Evolutionary conservation across 768 basidiomycete species (phyloP).

Genomic region (Asterophora parasitica): DNA sequence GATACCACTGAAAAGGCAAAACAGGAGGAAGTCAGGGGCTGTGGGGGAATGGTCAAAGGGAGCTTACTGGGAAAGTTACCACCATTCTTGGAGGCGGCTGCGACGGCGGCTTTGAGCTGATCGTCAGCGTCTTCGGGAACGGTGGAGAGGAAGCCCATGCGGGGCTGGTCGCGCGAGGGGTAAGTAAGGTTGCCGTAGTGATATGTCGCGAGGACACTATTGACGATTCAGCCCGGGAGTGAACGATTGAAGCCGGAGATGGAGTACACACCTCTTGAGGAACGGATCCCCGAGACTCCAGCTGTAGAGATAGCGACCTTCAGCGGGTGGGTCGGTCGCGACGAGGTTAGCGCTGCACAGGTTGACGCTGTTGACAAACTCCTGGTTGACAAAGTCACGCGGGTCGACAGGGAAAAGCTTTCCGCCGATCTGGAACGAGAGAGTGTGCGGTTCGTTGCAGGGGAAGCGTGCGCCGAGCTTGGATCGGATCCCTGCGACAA

Average conservation of each 20-base stretch:
- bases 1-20: constrained; percentile 5
- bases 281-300: constrained; percentile 81
- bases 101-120: constrained; percentile 24
- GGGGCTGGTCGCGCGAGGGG: constrained; percentile 63
- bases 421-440: constrained; percentile 68
- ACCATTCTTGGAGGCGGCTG: constrained; percentile 23
- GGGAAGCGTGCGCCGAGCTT: constrained; percentile 43
- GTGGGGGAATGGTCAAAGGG: not conserved
- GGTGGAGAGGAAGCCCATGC: constrained; percentile 68
- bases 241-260: not conserved
- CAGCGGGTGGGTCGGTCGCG: constrained; percentile 56
- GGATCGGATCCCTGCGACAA: constrained; percentile 43
- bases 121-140: constrained; percentile 52
- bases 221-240: not conserved
- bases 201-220: constrained; percentile 60
- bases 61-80: constrained; percentile 32
- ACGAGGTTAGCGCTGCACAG: constrained; percentile 53
- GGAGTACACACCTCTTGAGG: constrained; percentile 55
- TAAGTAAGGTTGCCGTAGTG: constrained; percentile 69
- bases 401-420: constrained; percentile 69
- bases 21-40: not conserved
- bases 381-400: constrained; percentile 58
- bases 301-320: constrained; percentile 59
- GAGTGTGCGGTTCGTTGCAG: constrained; percentile 56
- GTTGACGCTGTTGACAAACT: constrained; percentile 29